phyloP scores from a whole-genome alignment of 805 yeast species.

The Kodamaea kakaduensis region DNA sequence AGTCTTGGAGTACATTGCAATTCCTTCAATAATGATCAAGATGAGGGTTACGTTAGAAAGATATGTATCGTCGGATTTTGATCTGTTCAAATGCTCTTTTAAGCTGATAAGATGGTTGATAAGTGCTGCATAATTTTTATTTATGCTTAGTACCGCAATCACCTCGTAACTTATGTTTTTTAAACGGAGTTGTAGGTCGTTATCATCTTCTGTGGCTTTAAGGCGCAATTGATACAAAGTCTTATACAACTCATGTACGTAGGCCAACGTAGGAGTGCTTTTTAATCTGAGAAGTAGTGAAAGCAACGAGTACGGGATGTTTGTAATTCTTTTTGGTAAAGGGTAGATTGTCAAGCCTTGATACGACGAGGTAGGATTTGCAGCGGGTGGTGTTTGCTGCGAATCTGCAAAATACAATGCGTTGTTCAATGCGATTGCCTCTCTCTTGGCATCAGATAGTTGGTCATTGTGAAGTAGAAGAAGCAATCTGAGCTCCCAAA shows the following conservation, averaged over 20 bases:
- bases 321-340: constrained; percentile 33
- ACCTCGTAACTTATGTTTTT: constrained; percentile 32
- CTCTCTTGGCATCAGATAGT: constrained; percentile 29
- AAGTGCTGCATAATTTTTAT: constrained; percentile 27
- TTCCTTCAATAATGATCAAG: constrained; percentile 14
- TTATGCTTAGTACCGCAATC: constrained; percentile 26
- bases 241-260: constrained; percentile 43
- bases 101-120: constrained; percentile 24
- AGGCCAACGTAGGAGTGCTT: constrained; percentile 37
- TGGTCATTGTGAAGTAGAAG: constrained; percentile 28
- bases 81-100: constrained; percentile 15
- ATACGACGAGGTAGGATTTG: constrained; percentile 6
- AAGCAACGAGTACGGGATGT: constrained; percentile 25
- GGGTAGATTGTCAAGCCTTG: constrained; percentile 22
- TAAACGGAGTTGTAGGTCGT: constrained; percentile 17
- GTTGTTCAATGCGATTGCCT: constrained; percentile 36
- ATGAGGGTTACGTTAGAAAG: constrained; percentile 21
- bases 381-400: constrained; percentile 11
- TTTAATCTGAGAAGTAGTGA: constrained; percentile 38
- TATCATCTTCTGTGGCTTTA: constrained; percentile 9
- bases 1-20: constrained; percentile 1
- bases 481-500: constrained; percentile 38
- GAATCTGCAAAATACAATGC: constrained; percentile 29
- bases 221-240: constrained; percentile 30
- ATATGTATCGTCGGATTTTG: constrained; percentile 12